Percentiles rank a stretch among this genome's conserved stretches.
phyloP scores from a whole-genome alignment of 768 basidiomycete species.

The Postia placenta region DNA sequence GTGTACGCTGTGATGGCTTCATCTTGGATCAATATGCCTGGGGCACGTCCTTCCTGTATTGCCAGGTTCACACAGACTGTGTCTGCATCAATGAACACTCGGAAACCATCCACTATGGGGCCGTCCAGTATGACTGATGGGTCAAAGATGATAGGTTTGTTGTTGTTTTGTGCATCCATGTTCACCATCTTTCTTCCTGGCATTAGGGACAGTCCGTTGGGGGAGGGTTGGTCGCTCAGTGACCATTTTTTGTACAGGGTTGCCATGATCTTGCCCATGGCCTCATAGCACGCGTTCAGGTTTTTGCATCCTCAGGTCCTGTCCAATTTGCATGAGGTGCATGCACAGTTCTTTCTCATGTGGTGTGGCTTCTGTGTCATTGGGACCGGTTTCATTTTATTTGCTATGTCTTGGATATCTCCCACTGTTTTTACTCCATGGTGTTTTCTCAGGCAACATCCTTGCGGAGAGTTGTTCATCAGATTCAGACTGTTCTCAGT shows the following conservation, averaged over 20 bases:
- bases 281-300: background rate
- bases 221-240: background rate
- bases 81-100: background rate
- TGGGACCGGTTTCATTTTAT: background rate
- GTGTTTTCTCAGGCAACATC: background rate
- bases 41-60: background rate
- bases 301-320: background rate
- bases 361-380: background rate
- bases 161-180: background rate
- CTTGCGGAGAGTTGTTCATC: background rate
- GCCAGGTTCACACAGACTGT: background rate
- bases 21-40: background rate
- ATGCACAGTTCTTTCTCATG: background rate
- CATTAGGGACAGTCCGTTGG: background rate
- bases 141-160: background rate
- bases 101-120: background rate
- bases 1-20: background rate
- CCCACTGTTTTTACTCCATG: background rate
- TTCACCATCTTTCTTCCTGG: background rate
- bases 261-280: slow-evolving; percentile 13
- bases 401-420: background rate
- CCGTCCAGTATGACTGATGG: background rate
- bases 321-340: background rate
- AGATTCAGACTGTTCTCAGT: background rate
- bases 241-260: background rate